Base-by-base conservation (phyloP, 495 filamentous ascomycete species). In the Aspergillus biplanus region DNA sequence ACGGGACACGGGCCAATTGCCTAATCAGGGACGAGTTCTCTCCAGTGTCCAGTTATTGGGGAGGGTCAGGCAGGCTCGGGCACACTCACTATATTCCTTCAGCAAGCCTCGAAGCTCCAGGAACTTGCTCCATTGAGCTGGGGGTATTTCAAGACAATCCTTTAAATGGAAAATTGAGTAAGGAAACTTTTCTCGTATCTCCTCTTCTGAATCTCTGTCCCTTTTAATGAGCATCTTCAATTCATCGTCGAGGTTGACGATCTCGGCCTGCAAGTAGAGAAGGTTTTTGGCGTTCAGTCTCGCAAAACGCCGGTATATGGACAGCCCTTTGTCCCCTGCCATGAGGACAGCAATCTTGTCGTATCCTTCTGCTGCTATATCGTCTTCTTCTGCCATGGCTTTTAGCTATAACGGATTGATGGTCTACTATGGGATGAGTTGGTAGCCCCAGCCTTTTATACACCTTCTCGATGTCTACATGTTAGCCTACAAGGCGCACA, bases 61-160 rank as follows among this genome's bases (percentile, higher is more conserved):
- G 50, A 33, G 31, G 31, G 31, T 53, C 32, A 53, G 15, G 31
- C 50, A 13, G 7, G 32, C 15, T 7, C 21, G 32, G 15, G 50
- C 31, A 53, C 6, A 61, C 58, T 61, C 11, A 61, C 58, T 61
- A 46, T 61, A 54, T 31, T 61, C 52, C 34, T 61, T 50, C 34
- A 61, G 44, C 49, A 61, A 54, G 37, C 33, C 48, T 15, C 58
- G 15, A 16, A 61, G 4, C 21, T 61, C 18, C 34, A 42, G 18
- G 21, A 48, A 39, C 18, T 61, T 54, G 16, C 27, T 4, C 58
- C 58, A 61, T 27, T 61, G 58, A 16, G 52, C 21, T 5, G 32
- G 46, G 1, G 47, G 35, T 21, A 18, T 35, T 33, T 21, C n/a
- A 33, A 13, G 27, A 8, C 13, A 9, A 7, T 49, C 58, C 34